Base-by-base conservation (phyloP, 345 rosid genomes). In the Salix exigua region DNA sequence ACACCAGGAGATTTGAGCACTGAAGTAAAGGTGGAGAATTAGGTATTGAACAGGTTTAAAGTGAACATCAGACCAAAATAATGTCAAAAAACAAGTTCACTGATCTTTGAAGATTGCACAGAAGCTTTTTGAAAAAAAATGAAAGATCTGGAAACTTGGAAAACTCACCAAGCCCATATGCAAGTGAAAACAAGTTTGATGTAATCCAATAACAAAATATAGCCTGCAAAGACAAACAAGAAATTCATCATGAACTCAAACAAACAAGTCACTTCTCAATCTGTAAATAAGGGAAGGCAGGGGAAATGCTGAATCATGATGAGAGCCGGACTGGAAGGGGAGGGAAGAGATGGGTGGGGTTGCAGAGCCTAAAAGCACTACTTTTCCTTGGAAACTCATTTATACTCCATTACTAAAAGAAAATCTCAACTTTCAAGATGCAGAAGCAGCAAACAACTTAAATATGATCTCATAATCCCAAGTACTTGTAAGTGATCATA, bases 201-300 rank as follows among this genome's bases (percentile, higher is more conserved):
- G 99, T 89, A 40, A 95, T 73, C 99, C 97, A 91, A 77, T 93
- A 95, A 79, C 97, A 91, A 81, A 93, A 91, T 75, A 93, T 83
- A 67, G 99, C 98, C 98, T 95, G 97, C 85, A 77, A 37, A 60
- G 46, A 77, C 60, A 74, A 67, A 7, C 25, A 35, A 44, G 8
- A 60, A 63, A 42, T 75, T 67, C 18, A 71, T 11, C 44, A 42
- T 35, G 35, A 18, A 30, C n/a, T 33, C 4, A 19, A 6, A 51
- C 58, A 30, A 30, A 13, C 13, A 58, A 58, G 26, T 46, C 18
- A 46, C 4, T 58, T 58, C 63, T 58, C 26, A 58, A 23, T 9
- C 63, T 58, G 5, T 23, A 58, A 58, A 58, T 23, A 53, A 53
- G 60, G 60, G 60, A 53, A 21, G 25, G n/a, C 25, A 53, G 60